Evolutionary conservation across 163 green algal species (phyloP).

Genomic region (Coccomyxa subellipsoidea): DNA sequence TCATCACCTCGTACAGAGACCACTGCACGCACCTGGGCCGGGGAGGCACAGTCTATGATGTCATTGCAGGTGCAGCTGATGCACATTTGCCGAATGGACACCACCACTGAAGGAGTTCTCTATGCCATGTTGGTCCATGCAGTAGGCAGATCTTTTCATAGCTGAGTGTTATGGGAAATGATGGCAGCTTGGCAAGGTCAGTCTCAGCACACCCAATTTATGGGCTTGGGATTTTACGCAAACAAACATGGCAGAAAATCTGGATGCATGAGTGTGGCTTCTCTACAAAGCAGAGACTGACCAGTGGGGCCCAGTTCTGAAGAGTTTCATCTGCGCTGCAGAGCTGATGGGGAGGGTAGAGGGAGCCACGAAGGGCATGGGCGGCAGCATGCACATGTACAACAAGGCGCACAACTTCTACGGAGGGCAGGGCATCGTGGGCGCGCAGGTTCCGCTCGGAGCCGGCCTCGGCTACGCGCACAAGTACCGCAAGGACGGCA

Average conservation of each 20-base stretch:
- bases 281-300: too few relatives aligned
- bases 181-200: too few relatives aligned
- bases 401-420: conserved; percentile 92
- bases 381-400: conserved; percentile 93
- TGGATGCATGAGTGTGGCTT: too few relatives aligned
- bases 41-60: conserved; percentile 83
- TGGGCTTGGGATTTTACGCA: background rate
- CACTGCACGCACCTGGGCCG: conserved; percentile 77
- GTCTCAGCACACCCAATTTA: too few relatives aligned
- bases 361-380: conserved; percentile 68
- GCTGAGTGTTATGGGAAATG: background rate
- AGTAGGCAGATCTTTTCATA: too few relatives aligned
- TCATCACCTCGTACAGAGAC: conserved; percentile 97
- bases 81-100: background rate
- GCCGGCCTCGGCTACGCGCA: conserved; percentile 84
- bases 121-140: too few relatives aligned
- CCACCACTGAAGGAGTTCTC: too few relatives aligned
- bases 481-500: conserved; percentile 76
- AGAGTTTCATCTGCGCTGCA: too few relatives aligned
- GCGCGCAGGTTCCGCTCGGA: conserved; percentile 85
- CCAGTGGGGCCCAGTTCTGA: too few relatives aligned
- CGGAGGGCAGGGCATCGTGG: conserved; percentile 96
- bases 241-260: too few relatives aligned
- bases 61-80: conserved; percentile 79
- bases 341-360: conserved; percentile 89